These are phyloP conservation scores for Helianthus tuberosus DNA, from an alignment of 129 eudicot genomes.

Conservation along the genomic window DNA sequence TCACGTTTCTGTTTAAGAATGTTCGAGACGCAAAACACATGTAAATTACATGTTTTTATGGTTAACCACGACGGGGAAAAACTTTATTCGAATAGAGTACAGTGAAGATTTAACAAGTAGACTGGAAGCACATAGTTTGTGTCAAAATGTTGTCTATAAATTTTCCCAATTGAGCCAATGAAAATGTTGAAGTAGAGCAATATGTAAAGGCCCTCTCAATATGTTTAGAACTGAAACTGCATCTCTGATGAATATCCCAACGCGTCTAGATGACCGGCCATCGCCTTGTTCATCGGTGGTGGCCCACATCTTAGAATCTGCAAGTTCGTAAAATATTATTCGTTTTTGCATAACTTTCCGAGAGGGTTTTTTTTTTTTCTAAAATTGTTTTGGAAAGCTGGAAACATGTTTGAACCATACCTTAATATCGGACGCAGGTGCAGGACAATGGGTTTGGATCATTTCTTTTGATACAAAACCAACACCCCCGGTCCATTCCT, in stretches of 20 bases:
- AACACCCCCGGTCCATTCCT: conserved; percentile 84
- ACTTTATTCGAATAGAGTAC: conserved; percentile 33
- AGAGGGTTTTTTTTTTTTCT: neutral
- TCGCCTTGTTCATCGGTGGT: conserved; percentile 99
- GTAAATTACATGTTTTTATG: conserved; percentile 15
- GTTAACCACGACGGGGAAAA: conserved; percentile 26
- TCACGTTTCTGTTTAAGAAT: neutral
- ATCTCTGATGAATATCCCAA: conserved; percentile 78
- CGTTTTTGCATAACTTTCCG: neutral
- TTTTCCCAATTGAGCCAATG: conserved; percentile 13
- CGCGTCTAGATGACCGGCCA: conserved; percentile 94
- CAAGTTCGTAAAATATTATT: conserved; percentile 8
- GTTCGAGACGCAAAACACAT: neutral
- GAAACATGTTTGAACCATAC: conserved; percentile 33
- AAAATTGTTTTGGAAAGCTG: neutral
- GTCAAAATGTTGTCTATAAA: conserved; percentile 20
- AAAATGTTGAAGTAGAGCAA: conserved; percentile 17
- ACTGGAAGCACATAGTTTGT: conserved; percentile 12
- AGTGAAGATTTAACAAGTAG: conserved; percentile 1
- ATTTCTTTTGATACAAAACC: conserved; percentile 92
- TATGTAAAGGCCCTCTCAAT: conserved; percentile 11
- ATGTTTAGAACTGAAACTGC: conserved; percentile 89
- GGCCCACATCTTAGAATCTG: conserved; percentile 97
- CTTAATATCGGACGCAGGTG: conserved; percentile 79
- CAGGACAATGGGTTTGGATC: conserved; percentile 85